phyloP scores from a whole-genome alignment of 2,329 filamentous ascomycete genomes.

The Calonectria multiphialidica region DNA sequence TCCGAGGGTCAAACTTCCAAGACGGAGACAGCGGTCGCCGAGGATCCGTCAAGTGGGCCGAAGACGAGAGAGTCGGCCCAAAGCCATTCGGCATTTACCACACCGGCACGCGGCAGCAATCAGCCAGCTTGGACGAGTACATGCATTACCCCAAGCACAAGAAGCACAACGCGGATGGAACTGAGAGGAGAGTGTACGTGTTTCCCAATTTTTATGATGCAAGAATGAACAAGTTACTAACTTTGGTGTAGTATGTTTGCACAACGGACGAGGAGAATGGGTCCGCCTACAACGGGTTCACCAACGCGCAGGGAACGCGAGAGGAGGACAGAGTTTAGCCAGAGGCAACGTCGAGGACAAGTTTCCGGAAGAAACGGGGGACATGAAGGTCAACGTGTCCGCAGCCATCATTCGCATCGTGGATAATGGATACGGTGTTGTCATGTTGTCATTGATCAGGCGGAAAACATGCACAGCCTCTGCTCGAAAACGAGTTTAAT shows the following conservation, averaged over 20 bases:
- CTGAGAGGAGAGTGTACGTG: neutral
- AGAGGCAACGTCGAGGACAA: neutral
- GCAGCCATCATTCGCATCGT: neutral
- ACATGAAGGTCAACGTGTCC: neutral
- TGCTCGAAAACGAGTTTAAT: too few relatives aligned
- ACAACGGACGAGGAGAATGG: too few relatives aligned
- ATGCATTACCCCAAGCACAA: neutral
- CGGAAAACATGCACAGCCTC: too few relatives aligned
- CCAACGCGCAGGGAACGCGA: neutral
- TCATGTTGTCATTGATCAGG: too few relatives aligned
- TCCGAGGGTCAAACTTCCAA: neutral
- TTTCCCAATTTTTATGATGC: too few relatives aligned
- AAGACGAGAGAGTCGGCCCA: neutral
- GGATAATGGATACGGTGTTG: too few relatives aligned
- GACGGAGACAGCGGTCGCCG: neutral
- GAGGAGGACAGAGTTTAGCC: neutral
- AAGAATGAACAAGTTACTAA: neutral
- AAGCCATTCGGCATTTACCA: neutral
- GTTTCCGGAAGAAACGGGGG: neutral
- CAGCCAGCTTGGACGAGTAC: neutral
- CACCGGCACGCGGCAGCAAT: neutral
- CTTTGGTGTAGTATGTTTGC: neutral
- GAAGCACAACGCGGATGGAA: too few relatives aligned
- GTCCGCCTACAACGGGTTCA: too few relatives aligned
- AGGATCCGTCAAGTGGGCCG: neutral